phyloP scores from a whole-genome alignment of 2,329 filamentous ascomycete genomes.

The Penicillium sp. region DNA sequence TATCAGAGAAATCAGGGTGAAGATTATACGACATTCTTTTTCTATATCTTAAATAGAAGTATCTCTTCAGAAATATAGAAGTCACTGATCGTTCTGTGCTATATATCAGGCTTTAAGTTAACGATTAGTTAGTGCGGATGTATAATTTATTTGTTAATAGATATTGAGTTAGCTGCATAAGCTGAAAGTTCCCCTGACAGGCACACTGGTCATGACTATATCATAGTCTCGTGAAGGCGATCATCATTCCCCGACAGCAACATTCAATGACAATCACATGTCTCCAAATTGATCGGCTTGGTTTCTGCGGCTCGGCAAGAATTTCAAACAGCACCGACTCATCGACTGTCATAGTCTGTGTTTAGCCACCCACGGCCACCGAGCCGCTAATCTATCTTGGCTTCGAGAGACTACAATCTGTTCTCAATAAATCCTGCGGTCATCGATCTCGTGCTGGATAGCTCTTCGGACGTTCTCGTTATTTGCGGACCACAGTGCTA shows the following conservation, averaged over 20 bases:
- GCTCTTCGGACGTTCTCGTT: background rate
- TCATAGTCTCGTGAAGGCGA: background rate
- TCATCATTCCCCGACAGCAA: background rate
- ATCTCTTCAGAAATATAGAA: background rate
- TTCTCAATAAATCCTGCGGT: background rate
- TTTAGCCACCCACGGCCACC: background rate
- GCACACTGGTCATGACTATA: background rate
- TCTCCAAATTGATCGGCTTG: background rate
- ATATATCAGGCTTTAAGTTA: background rate
- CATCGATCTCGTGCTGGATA: background rate
- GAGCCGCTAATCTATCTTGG: background rate
- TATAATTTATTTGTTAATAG: background rate
- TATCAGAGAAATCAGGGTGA: background rate
- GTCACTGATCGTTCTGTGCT: background rate
- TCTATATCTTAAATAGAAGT: background rate
- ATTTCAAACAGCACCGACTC: background rate
- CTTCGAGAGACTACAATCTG: background rate
- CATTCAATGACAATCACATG: background rate
- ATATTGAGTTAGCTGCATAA: background rate
- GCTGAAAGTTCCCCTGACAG: background rate
- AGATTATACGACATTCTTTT: background rate
- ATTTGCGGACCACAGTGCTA: background rate
- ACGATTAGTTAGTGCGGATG: background rate
- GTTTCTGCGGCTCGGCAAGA: background rate
- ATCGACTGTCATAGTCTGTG: background rate